phyloP scores from a whole-genome alignment of 352 stramenopile species.

The Globisporangium yorkense region DNA sequence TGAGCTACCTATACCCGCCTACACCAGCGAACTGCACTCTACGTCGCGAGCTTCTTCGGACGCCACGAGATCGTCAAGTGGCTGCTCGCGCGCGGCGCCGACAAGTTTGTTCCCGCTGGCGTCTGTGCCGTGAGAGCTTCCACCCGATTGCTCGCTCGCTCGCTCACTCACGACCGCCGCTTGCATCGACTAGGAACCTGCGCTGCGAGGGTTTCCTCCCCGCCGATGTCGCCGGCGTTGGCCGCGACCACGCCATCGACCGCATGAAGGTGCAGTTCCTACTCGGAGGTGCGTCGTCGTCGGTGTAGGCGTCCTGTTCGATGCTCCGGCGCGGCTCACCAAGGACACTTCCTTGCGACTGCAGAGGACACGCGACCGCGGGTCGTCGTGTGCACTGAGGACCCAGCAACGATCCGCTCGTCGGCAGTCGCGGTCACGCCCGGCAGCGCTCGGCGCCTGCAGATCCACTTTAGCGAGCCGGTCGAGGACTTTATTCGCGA shows the following conservation, averaged over 20 bases:
- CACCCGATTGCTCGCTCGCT: background rate
- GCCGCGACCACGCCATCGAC: constrained; percentile 30
- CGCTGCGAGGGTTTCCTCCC: constrained; percentile 35
- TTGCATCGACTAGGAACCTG: constrained; percentile 29
- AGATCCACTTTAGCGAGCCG: constrained; percentile 69
- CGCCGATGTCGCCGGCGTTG: constrained; percentile 42
- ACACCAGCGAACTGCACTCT: constrained; percentile 46
- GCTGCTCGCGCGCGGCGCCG: constrained; percentile 46
- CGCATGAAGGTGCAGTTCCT: constrained; percentile 64
- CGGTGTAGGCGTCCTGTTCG: background rate
- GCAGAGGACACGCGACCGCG: constrained; percentile 11
- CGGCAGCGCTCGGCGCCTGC: constrained; percentile 15
- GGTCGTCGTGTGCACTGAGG: constrained; percentile 14
- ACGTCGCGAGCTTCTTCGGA: constrained; percentile 63
- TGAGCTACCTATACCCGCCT: too few relatives aligned
- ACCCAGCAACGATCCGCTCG: constrained; percentile 3
- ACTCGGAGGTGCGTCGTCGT: constrained; percentile 33
- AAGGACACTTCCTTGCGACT: too few relatives aligned
- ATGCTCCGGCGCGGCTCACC: too few relatives aligned
- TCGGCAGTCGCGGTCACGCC: constrained; percentile 4
- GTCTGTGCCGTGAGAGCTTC: background rate
- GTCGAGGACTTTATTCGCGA: constrained; percentile 57
- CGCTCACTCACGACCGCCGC: background rate
- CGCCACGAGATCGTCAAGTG: constrained; percentile 42
- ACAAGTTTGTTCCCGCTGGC: constrained; percentile 30